Evolutionary conservation across 2,329 filamentous ascomycete genomes (phyloP), one percentile per base, ranked within the genome.

Genomic region (Cytospora piceicola): DNA sequence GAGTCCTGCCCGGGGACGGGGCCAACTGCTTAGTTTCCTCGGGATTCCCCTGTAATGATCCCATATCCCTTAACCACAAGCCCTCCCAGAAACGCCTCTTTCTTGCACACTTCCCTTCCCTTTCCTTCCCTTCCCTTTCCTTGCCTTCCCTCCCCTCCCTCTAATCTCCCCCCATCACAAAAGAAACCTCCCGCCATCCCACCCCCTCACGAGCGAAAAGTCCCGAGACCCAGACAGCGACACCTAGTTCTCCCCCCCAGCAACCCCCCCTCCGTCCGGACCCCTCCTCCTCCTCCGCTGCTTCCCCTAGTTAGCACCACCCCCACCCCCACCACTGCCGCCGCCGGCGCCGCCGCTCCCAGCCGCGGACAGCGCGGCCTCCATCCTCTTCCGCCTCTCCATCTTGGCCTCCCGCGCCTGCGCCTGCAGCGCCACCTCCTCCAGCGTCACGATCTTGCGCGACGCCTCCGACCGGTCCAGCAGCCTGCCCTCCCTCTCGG

Each of bases 391-490:
- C 39, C 61, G 58, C 60, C 66, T 67, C 53, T 69, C 67, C 29
- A 65, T 27, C 63, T 74, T 71, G 12, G 70, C 71, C 64, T 74
- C 72, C 14, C 73, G 69, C 60, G 59, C 59, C 61, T 67, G 61
- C n/a, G 64, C 64, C 51, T 68, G 65, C 67, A 79, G 72, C 70
- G 77, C 88, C 65, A 93, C 78, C 77, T 88, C 84, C 74, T 89
- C 85, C n/a, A 90, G 84, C 68, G 93, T 90, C 66, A 93, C 89
- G 0, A 97, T 79, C 61, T 94, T 82, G 79, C 93, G 90, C 63
- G 92, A 82, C 32, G 94, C 94, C 29, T 93, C 93, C 57, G 86
- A 90, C 4, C 95, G 87, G 78, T 99, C 95, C 65, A 96, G 81
- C 61, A 96, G 81, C 54, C 95, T 82, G 1, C 89, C 93, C 77